These are phyloP conservation scores for Chytriomyces sp. DNA, from an alignment of 192 early-diverging fungal genomes.

Conservation along the genomic window DNA sequence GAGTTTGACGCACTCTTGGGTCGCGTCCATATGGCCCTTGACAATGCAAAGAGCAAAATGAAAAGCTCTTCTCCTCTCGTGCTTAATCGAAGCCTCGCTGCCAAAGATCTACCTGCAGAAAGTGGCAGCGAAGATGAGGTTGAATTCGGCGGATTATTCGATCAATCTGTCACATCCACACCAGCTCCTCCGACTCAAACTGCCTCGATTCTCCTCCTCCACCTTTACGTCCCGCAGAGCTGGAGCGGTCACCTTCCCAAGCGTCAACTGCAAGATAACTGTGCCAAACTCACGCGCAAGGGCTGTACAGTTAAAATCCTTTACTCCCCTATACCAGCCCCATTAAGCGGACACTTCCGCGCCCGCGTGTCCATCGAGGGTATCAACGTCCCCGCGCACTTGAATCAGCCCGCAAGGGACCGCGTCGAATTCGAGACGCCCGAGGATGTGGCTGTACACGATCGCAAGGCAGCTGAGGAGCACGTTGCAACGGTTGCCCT, in stretches of 20 bases:
- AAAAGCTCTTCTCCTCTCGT: too few relatives aligned
- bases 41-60: neutral
- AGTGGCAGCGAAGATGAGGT: conserved; percentile 1
- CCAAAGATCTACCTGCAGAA: neutral
- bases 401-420: neutral
- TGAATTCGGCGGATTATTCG: conserved; percentile 27
- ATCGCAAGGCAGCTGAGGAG: conserved; percentile 49
- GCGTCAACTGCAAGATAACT: conserved; percentile 24
- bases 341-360: neutral
- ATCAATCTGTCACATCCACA: neutral
- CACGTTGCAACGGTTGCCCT: conserved; percentile 56
- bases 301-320: conserved; percentile 7
- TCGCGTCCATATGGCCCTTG: neutral
- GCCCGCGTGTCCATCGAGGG: conserved; percentile 3
- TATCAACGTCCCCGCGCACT: neutral
- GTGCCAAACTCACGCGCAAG: conserved; percentile 10
- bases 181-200: too few relatives aligned
- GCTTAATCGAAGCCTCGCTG: too few relatives aligned
- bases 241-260: conserved; percentile 40
- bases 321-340: neutral
- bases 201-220: neutral
- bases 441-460: neutral
- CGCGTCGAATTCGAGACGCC: neutral
- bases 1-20: neutral
- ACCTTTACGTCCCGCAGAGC: conserved; percentile 27